Percentiles rank a stretch among this genome's conserved stretches.
Conservation (phyloP, 345 rosid species). For the Raphanus sativus region DNA sequence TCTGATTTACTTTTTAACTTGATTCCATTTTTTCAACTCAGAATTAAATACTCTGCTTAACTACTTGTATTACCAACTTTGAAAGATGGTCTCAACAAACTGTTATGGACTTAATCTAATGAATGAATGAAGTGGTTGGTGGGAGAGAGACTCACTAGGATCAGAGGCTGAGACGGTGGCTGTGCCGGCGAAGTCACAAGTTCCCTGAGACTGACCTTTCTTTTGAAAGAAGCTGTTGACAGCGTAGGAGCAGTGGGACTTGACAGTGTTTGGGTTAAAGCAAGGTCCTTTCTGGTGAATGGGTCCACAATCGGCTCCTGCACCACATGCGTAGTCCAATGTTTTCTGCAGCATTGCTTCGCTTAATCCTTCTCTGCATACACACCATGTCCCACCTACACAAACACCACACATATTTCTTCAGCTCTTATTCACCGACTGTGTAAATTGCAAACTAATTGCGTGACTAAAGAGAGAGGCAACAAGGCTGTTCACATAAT, state of each 20-base stretch:
- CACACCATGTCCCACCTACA: constrained; percentile 77
- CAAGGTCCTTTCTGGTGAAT: constrained; percentile 61
- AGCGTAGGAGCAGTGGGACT: constrained; percentile 79
- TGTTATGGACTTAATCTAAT: not conserved
- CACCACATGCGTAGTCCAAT: constrained; percentile 93
- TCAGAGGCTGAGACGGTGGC: constrained; percentile 55
- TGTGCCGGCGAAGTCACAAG: constrained; percentile 84
- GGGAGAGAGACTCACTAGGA: constrained; percentile 49
- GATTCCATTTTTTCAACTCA: not conserved
- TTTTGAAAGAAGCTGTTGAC: constrained; percentile 89
- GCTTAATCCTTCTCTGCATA: constrained; percentile 62
- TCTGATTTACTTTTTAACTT: not conserved
- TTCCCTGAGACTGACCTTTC: constrained; percentile 68
- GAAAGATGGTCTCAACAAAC: constrained; percentile 4
- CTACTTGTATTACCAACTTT: constrained; percentile 9
- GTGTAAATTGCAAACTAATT: constrained; percentile 13
- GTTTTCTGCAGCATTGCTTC: constrained; percentile 68
- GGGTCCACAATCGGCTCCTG: constrained; percentile 89
- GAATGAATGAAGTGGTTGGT: not conserved
- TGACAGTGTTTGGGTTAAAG: constrained; percentile 69
- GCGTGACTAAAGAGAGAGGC: constrained; percentile 18
- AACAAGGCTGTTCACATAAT: not conserved
- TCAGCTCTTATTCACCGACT: not conserved
- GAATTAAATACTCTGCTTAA: not conserved
- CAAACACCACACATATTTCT: constrained; percentile 7